Conservation (phyloP, 805 yeast genomes). For the Metschnikowia arizonensis region DNA sequence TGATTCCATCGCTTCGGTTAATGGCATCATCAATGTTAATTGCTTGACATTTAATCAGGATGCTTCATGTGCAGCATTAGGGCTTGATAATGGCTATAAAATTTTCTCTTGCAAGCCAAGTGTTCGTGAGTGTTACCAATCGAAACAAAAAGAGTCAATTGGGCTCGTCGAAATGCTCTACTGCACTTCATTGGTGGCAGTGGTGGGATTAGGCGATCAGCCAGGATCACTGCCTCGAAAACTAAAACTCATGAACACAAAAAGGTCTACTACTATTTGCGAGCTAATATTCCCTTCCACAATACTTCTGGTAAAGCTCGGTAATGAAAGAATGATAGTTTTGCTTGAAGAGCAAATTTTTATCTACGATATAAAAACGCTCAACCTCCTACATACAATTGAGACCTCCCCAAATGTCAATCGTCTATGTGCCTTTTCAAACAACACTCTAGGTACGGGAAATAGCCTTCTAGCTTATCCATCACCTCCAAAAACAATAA, state of each 20-base stretch:
- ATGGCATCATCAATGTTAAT: constrained; percentile 24
- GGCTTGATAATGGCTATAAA: constrained; percentile 59
- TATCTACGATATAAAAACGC: constrained; percentile 38
- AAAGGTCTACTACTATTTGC: constrained; percentile 48
- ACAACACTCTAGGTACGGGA: constrained; percentile 30
- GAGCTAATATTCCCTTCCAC: constrained; percentile 42
- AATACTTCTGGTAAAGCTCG: constrained; percentile 37
- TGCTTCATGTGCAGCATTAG: constrained; percentile 73
- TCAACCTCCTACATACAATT: constrained; percentile 41
- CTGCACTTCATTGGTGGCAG: constrained; percentile 78
- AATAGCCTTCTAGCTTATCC: constrained; percentile 66
- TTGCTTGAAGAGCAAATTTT: constrained; percentile 42
- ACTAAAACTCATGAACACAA: constrained; percentile 78
- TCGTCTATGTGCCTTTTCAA: constrained; percentile 61
- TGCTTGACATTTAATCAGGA: constrained; percentile 78
- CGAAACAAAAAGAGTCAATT: constrained; percentile 46
- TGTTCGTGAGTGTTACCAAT: constrained; percentile 50
- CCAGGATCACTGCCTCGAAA: constrained; percentile 74
- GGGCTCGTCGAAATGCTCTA: constrained; percentile 87
- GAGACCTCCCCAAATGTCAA: constrained; percentile 41
- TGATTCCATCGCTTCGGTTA: not conserved
- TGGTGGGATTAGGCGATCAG: constrained; percentile 74
- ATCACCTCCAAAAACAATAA: constrained; percentile 60
- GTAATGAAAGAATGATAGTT: constrained; percentile 31
- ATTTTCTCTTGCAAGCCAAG: constrained; percentile 82